Base-by-base conservation (phyloP, 345 rosid species). In the Arabidopsis arenosa region DNA sequence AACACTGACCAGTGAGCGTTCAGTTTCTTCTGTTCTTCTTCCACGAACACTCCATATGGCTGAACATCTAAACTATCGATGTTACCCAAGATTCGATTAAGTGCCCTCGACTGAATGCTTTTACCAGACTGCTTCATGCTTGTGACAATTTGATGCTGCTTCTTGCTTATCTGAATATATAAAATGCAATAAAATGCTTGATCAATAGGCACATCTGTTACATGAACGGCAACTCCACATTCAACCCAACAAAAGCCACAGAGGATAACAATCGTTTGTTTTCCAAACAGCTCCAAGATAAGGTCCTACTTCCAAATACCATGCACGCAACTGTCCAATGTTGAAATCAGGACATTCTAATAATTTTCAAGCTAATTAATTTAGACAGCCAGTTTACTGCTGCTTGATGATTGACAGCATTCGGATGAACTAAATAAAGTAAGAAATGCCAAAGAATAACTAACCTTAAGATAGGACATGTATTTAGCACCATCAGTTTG, bases 391-490 rank as follows among this genome's bases (percentile, higher is more conserved):
- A 62, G 17, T 41, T 63, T 76, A 11, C 49, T 43, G 49, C 66
- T 53, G 70, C 51, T 36, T 63, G 59, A 76, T 54, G 54, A 70
- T 41, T 41, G 54, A 43, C 48, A 62, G 60, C 33, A 63, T 26
- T 33, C 51, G 32, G 32, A 28, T 28, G 32, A 28, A 10, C 53
- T 35, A 30, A 54, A 59, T 47, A 62, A 53, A 59, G 70, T 49
- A 45, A 26, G 28, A 70, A 63, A 63, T 56, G 57, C 48, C 55
- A 58, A 78, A 53, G 56, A 66, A 83, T 21, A 13, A 47, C 88
- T 23, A 53, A 92, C 99, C 97, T 95, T 95, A 48, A 93, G 74
- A 84, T 80, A 92, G 63, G 99, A 90, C 99, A 95, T 95, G 72
- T 95, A 95, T 63, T 87, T 79, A 74, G 87, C 82, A 79, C 97